phyloP scores from a whole-genome alignment of 2,329 filamentous ascomycete genomes.

The Fusarium haematococcum region DNA sequence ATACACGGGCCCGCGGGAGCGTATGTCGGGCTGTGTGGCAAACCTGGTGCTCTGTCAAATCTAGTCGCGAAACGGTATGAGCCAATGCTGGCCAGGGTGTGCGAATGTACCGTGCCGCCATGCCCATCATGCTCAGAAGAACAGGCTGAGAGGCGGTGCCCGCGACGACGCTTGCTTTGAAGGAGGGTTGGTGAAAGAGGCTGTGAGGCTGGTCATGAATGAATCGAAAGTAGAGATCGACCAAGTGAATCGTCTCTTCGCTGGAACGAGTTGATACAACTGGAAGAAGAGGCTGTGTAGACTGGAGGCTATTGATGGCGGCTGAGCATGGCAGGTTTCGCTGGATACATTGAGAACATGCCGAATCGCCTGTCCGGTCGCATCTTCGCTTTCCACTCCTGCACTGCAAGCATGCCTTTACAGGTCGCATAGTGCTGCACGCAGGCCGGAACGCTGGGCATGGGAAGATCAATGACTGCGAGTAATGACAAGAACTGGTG shows the following conservation, averaged over 20 bases:
- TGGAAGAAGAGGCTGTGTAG: background rate
- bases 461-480: background rate
- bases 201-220: conserved; percentile 42
- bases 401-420: conserved; percentile 34
- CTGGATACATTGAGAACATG: conserved; percentile 29
- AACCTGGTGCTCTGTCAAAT: conserved; percentile 12
- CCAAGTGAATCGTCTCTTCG: conserved; percentile 20
- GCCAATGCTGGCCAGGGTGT: background rate
- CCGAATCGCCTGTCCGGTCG: background rate
- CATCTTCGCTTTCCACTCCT: conserved; percentile 36
- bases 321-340: conserved; percentile 30
- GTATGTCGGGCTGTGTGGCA: conserved; percentile 15
- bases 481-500: background rate
- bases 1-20: conserved; percentile 32
- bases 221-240: conserved; percentile 37
- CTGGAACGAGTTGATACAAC: background rate
- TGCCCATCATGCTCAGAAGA: conserved; percentile 36
- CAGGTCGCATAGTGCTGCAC: conserved; percentile 26
- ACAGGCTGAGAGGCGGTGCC: conserved; percentile 19
- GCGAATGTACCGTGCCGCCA: conserved; percentile 33
- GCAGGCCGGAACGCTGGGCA: background rate
- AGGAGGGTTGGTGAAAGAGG: conserved; percentile 34
- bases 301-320: background rate
- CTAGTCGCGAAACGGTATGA: background rate
- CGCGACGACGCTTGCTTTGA: conserved; percentile 22